Evolutionary conservation across 2,329 filamentous ascomycete genomes (phyloP), one percentile per base, ranked within the genome.

Genomic region (Aaosphaeria arxii): DNA sequence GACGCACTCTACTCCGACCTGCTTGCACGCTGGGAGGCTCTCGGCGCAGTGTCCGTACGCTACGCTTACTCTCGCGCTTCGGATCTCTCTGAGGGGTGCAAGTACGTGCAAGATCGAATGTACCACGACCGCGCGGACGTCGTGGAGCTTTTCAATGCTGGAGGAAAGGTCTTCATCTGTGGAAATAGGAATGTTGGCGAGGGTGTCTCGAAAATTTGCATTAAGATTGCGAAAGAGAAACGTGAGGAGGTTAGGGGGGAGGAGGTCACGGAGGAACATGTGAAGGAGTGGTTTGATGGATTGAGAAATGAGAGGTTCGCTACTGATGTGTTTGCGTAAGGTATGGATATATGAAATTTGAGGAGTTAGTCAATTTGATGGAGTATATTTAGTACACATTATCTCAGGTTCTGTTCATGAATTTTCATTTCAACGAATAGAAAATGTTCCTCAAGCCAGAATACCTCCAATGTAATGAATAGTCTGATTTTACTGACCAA

Each of bases 121-220:
- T 75, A 74, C 55, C 66, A 70, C 30, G 77, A 83, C 28, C 61
- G 74, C 0, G 64, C 69, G 11, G 72, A 78, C 7, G 60, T 79
- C 2, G 59, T 71, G 6, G 62, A 70, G 28, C 54, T 82, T 32
- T 81, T 77, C 48, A 66, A 73, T 0, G 53, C 64, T 5, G 78
- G 76, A 0, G 79, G 84, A 0, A 79, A 79, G 58, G 69, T 86
- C 0, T 89, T 81, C 57, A 78, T 88, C 2, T 89, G 86, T 61
- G 86, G 86, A 4, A 82, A 80, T 42, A 49, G 63, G 11, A 66
- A 61, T 13, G 70, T 80, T 0, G 77, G 76, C 0, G 70, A 75
- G 40, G 73, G 70, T 5, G 73, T 77, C 1, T 69, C 71, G 53
- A 61, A 68, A 35, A 64, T 59, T 3, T 66, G 71, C 42, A 70